phyloP scores from a whole-genome alignment of 495 filamentous ascomycete species.

The Neurospora terricola region DNA sequence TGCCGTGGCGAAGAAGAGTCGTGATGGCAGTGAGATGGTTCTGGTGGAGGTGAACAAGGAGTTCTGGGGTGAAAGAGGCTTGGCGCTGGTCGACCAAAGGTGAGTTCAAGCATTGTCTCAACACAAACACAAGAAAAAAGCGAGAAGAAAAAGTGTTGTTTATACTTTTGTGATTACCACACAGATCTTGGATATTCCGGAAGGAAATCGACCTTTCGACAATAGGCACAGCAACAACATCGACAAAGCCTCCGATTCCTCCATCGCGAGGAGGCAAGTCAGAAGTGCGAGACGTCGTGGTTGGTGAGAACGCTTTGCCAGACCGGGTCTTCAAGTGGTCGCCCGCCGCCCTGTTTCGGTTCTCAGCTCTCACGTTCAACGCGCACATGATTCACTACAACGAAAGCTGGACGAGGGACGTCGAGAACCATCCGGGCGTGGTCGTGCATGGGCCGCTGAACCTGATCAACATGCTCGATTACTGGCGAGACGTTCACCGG shows the following conservation, averaged over 20 bases:
- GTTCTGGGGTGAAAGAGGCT: slow-evolving; percentile 40
- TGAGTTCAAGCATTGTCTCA: slow-evolving; percentile 10
- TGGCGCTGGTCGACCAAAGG: slow-evolving; percentile 46
- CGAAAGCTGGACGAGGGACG: slow-evolving; percentile 42
- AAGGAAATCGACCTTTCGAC: slow-evolving; percentile 27
- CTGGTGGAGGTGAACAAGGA: slow-evolving; percentile 55
- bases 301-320: background rate
- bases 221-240: background rate
- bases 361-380: slow-evolving; percentile 65
- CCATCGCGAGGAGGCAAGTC: slow-evolving; percentile 5
- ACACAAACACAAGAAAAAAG: background rate
- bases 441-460: slow-evolving; percentile 59
- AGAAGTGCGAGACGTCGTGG: slow-evolving; percentile 4
- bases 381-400: slow-evolving; percentile 67
- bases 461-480: slow-evolving; percentile 51
- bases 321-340: slow-evolving; percentile 39
- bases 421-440: slow-evolving; percentile 49
- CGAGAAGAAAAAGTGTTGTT: background rate
- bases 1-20: slow-evolving; percentile 43
- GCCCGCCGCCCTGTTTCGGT: slow-evolving; percentile 53
- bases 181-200: slow-evolving; percentile 52
- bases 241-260: slow-evolving; percentile 3
- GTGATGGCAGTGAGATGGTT: slow-evolving; percentile 50
- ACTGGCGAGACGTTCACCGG: slow-evolving; percentile 47
- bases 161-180: background rate